Base-by-base conservation (phyloP, 2,329 filamentous ascomycete species). In the Cladosporium sp. region DNA sequence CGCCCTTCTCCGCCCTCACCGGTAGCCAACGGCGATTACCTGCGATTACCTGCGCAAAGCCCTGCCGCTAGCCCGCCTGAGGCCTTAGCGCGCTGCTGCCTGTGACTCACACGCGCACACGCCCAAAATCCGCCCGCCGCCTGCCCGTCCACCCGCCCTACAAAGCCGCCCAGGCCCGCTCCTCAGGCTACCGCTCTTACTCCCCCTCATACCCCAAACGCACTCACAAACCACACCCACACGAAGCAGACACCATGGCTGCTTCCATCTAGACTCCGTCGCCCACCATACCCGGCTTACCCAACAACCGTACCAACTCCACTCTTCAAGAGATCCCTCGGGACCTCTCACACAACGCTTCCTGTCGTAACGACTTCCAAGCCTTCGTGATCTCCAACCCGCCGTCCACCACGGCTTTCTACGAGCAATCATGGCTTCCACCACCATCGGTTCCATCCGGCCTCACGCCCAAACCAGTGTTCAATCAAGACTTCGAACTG, bases 331-430 rank as follows among this genome's bases (percentile, higher is more conserved):
- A 54, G 46, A 43, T 54, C 52, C 52, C 33, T 22, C 52, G 46
- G 52, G 52, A 54, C 40, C 46, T 54, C 52, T 46, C 52, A 54
- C 48, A 50, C 31, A 51, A 50, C 54, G 56, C 57, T 56, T 58
- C 37, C 58, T 58, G 59, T 64, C 62, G 53, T 57, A 49, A 53
- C 51, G 63, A 66, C 65, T 56, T 72, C 62, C 80, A 54, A 48
- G 52, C 78, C 70, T 81, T 77, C 74, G 70, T 72, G 68, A 80
- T 77, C 82, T 84, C 85, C 81, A 81, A 79, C 63, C 67, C 77
- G 81, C 83, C 87, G 84, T 85, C 85, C 85, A 89, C 79, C 80
- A 90, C 86, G 86, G 86, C 86, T 87, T 81, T 83, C 72, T 70
- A 73, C 70, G 70, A 74, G 68, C 82, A 83, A 89, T 65, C 79